phyloP scores from a whole-genome alignment of 2,329 filamentous ascomycete species.

The Arthroderma sp. region DNA sequence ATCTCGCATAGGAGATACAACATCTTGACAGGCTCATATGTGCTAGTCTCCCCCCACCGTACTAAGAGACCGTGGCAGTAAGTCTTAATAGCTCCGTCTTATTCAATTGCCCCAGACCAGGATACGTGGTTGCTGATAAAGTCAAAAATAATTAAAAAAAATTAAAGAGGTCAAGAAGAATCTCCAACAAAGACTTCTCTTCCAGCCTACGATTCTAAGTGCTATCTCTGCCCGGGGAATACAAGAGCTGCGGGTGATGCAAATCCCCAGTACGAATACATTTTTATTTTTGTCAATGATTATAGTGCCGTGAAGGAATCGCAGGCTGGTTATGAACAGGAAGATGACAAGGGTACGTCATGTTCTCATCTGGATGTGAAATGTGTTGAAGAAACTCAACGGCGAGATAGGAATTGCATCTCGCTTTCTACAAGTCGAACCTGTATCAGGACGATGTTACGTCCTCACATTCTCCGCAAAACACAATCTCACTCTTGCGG shows the following conservation, averaged over 20 bases:
- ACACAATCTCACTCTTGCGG: slow-evolving; percentile 84
- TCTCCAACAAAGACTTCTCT: slow-evolving; percentile 52
- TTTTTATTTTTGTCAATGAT: slow-evolving; percentile 93
- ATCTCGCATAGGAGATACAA: slow-evolving; percentile 95
- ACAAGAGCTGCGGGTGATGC: slow-evolving; percentile 70
- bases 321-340: slow-evolving; percentile 61
- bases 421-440: slow-evolving; percentile 64
- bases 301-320: slow-evolving; percentile 93
- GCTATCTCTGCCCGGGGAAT: slow-evolving; percentile 91
- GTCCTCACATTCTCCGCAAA: slow-evolving; percentile 87
- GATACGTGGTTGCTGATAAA: too few species aligned
- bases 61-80: slow-evolving; percentile 98
- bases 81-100: slow-evolving; percentile 26
- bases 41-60: slow-evolving; percentile 88
- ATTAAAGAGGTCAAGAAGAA: slow-evolving; percentile 60
- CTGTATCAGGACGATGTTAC: slow-evolving; percentile 91
- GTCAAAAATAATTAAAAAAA: neutral
- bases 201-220: slow-evolving; percentile 77
- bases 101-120: neutral
- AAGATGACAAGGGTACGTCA: slow-evolving; percentile 36
- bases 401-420: slow-evolving; percentile 41
- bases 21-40: slow-evolving; percentile 75
- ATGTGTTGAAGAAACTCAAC: neutral
- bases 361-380: neutral
- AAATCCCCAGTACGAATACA: slow-evolving; percentile 76